phyloP scores from a whole-genome alignment of 1,284 basidiomycete species.

The Apiotrichum montevideense region DNA sequence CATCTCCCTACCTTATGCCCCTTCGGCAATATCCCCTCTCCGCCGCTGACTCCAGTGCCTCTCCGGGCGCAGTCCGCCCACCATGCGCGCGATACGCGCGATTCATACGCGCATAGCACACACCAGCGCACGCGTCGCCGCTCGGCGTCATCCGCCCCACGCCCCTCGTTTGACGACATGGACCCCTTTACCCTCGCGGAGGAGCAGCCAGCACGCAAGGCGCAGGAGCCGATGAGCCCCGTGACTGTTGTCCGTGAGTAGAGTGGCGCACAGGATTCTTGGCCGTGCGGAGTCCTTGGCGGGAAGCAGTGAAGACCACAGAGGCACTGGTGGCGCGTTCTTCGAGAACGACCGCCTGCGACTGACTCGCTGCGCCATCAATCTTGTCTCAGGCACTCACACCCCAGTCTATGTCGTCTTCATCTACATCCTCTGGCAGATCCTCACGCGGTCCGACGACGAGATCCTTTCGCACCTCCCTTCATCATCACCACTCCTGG shows the following conservation, averaged over 20 bases:
- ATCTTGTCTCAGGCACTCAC: neutral
- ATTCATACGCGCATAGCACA: neutral
- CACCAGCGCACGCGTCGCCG: no score
- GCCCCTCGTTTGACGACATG: neutral
- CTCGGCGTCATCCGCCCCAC: no score
- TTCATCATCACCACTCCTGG: slow-evolving; percentile 17
- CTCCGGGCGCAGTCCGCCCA: neutral
- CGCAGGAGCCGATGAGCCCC: slow-evolving; percentile 41
- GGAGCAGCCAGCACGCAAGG: neutral
- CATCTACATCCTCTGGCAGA: slow-evolving; percentile 40
- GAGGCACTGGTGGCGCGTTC: no score
- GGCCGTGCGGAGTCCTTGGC: no score
- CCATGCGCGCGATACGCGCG: neutral
- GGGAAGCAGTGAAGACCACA: no score
- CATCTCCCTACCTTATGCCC: no score
- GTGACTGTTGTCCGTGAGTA: slow-evolving; percentile 38
- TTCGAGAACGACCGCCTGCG: no score
- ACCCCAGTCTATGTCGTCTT: slow-evolving; percentile 38
- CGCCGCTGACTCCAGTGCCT: neutral
- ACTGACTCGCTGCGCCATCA: neutral
- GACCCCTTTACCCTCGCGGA: slow-evolving; percentile 2
- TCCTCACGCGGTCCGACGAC: slow-evolving; percentile 41
- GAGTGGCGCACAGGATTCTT: no score
- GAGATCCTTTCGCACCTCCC: slow-evolving; percentile 38
- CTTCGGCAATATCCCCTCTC: no score